A percentile compares a stretch with the other conserved stretches of the same genome.
These are phyloP conservation scores for Phlebiopsis flavidoalba DNA, from an alignment of 768 basidiomycete species.

Conservation along the genomic window DNA sequence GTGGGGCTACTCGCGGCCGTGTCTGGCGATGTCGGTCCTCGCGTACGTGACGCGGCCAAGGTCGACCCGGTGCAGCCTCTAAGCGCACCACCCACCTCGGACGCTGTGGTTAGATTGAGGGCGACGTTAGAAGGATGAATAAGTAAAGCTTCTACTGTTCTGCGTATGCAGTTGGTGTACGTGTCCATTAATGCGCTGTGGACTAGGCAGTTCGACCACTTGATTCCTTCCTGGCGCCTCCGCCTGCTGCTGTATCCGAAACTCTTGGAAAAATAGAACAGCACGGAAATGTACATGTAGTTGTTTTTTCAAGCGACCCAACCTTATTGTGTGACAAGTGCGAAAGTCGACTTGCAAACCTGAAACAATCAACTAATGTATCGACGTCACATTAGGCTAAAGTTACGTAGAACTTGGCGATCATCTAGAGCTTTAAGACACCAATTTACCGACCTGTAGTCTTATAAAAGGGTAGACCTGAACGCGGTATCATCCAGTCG, in stretches of 20 bases:
- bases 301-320: background rate
- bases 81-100: conserved; percentile 1
- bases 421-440: too few species aligned
- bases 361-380: too few species aligned
- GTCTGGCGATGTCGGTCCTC: conserved; percentile 90
- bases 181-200: conserved; percentile 1
- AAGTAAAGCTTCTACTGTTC: background rate
- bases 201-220: background rate
- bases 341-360: too few species aligned
- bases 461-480: background rate
- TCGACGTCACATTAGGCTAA: too few species aligned
- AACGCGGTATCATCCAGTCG: too few species aligned
- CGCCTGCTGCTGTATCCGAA: background rate
- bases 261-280: conserved; percentile 6
- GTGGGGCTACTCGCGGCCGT: conserved; percentile 90
- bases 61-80: conserved; percentile 50
- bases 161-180: conserved; percentile 6
- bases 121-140: background rate
- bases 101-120: background rate
- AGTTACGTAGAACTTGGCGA: too few species aligned
- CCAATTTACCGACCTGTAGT: too few species aligned
- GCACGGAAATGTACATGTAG: conserved; percentile 7
- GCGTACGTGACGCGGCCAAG: conserved; percentile 69
- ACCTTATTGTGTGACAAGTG: background rate
- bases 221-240: background rate